A percentile compares a stretch with the other conserved stretches of the same genome.
Conservation (phyloP, 2,329 filamentous ascomycete species). For the Colletotrichum navitas region DNA sequence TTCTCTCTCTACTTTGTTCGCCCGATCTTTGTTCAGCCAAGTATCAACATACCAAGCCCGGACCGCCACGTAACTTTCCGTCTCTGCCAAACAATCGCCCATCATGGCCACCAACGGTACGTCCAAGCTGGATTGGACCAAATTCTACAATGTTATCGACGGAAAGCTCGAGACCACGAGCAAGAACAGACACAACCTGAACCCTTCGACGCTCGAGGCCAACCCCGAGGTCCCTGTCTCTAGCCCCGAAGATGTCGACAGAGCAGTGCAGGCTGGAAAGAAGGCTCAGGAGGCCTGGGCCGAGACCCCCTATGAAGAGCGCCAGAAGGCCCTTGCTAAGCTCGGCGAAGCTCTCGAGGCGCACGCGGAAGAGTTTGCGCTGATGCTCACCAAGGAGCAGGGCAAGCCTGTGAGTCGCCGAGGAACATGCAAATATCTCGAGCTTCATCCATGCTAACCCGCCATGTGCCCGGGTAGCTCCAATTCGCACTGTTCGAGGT, state of each 20-base stretch:
- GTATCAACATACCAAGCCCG: constrained; percentile 3
- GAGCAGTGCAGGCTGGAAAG: constrained; percentile 61
- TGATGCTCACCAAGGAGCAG: constrained; percentile 43
- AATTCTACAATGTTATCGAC: constrained; percentile 65
- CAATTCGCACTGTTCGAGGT: constrained; percentile 35
- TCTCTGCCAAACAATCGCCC: constrained; percentile 10
- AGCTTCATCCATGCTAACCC: constrained; percentile 11
- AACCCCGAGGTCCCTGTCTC: constrained; percentile 65
- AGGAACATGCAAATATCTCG: not conserved
- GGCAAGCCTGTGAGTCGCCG: constrained; percentile 43
- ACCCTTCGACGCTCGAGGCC: constrained; percentile 62
- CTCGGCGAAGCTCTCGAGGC: constrained; percentile 42
- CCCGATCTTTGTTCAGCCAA: constrained; percentile 5
- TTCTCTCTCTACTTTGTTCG: not conserved
- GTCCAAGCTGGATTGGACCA: constrained; percentile 46
- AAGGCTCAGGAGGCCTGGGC: constrained; percentile 58
- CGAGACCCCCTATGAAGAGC: constrained; percentile 49
- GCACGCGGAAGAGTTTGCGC: constrained; percentile 32
- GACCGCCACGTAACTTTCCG: constrained; percentile 24
- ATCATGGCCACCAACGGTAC: constrained; percentile 34
- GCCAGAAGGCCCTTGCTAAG: constrained; percentile 46
- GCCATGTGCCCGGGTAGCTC: not conserved
- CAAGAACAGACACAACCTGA: constrained; percentile 61
- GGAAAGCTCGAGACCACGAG: constrained; percentile 59
- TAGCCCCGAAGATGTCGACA: constrained; percentile 62